Evolutionary conservation across 352 stramenopile species (phyloP).

Genomic region (Phytopythium cucurbitacearum): DNA sequence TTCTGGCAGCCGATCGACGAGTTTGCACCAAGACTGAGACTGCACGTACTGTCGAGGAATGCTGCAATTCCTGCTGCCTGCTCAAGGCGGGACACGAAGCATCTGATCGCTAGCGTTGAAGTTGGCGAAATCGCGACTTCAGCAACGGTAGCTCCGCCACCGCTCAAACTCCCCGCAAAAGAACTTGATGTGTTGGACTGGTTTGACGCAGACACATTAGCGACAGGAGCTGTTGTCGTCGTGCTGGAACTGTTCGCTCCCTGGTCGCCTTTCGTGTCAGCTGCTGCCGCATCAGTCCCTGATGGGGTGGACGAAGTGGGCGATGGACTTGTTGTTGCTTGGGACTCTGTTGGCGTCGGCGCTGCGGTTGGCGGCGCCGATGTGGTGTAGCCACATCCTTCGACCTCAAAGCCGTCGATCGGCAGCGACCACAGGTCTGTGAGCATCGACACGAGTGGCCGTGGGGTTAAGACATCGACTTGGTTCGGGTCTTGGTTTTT

Average conservation of each 20-base stretch:
- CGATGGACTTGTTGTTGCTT: not conserved
- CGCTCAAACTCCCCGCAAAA: too few species aligned
- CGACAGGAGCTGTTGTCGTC: not conserved
- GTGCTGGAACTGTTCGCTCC: not conserved
- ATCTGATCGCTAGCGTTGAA: not conserved
- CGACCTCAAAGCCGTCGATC: constrained; percentile 1
- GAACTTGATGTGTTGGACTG: too few species aligned
- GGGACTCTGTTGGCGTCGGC: not conserved
- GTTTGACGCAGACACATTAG: too few species aligned
- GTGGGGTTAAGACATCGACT: not conserved
- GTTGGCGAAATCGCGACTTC: not conserved
- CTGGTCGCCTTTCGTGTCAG: not conserved
- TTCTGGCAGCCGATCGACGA: not conserved
- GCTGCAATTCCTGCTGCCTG: constrained; percentile 1
- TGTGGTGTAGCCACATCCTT: not conserved
- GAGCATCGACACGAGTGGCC: constrained; percentile 5
- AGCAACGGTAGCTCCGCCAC: not conserved
- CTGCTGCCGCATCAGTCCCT: not conserved
- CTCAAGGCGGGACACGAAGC: constrained; percentile 1
- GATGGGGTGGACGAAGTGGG: not conserved
- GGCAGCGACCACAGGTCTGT: constrained; percentile 1
- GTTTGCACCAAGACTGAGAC: not conserved
- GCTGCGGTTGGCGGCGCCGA: not conserved
- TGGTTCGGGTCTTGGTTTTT: constrained; percentile 1
- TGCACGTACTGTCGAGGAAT: not conserved